Conservation (phyloP, 2,329 filamentous ascomycete species). For the Didymella keratinophila region DNA sequence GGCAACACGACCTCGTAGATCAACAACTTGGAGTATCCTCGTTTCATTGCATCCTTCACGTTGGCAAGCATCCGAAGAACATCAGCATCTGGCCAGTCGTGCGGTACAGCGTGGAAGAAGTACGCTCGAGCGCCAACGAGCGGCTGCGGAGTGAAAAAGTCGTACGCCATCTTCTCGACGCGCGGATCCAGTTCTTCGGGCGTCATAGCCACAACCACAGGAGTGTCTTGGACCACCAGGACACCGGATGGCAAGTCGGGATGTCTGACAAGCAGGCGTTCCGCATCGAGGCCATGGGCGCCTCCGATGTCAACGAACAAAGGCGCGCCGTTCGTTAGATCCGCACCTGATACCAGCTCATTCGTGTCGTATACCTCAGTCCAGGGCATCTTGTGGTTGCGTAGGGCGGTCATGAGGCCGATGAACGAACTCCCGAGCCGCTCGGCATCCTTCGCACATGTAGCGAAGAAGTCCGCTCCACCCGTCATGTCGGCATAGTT, state of each 20-base stretch:
- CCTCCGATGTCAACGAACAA: constrained; percentile 2
- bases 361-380: constrained; percentile 20
- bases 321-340: constrained; percentile 4
- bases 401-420: constrained; percentile 11
- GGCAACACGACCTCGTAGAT: constrained; percentile 21
- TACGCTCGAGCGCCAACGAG: constrained; percentile 41
- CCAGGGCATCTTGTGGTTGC: constrained; percentile 21
- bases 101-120: constrained; percentile 49
- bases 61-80: constrained; percentile 22
- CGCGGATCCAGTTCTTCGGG: constrained; percentile 8
- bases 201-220: constrained; percentile 1
- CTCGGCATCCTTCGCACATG: constrained; percentile 13
- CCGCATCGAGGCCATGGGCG: neutral
- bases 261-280: neutral
- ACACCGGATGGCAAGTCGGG: neutral
- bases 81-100: constrained; percentile 49
- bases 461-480: constrained; percentile 19
- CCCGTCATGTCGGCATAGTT: constrained; percentile 15
- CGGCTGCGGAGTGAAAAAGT: constrained; percentile 43
- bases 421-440: constrained; percentile 17
- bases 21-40: constrained; percentile 20
- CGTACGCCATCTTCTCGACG: constrained; percentile 21
- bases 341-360: constrained; percentile 1
- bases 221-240: neutral
- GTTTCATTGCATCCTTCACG: constrained; percentile 23